Conservation (phyloP, 2,329 filamentous ascomycete species). For the Zymoseptoria tritici region DNA sequence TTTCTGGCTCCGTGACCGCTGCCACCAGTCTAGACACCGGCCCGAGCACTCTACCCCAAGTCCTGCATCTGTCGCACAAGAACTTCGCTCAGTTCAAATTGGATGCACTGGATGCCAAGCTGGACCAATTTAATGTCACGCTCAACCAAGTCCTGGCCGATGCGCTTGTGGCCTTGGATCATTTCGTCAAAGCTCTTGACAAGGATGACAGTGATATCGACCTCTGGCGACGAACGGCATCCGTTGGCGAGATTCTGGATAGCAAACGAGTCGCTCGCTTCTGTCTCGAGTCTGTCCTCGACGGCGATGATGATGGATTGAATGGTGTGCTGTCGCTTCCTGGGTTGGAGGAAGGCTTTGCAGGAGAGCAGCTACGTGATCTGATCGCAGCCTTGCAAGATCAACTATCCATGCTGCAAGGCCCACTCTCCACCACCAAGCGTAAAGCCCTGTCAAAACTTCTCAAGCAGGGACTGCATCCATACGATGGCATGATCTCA, state of each 20-base stretch:
- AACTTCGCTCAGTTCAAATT: constrained; percentile 88
- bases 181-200: constrained; percentile 56
- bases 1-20: constrained; percentile 34
- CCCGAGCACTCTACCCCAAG: constrained; percentile 76
- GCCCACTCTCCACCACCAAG: constrained; percentile 44
- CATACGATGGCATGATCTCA: constrained; percentile 40
- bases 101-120: constrained; percentile 43
- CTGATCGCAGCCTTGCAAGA: constrained; percentile 48
- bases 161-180: constrained; percentile 41
- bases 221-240: constrained; percentile 54
- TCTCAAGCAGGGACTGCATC: constrained; percentile 48
- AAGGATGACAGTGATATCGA: constrained; percentile 59
- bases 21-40: constrained; percentile 57
- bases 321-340: constrained; percentile 49
- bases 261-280: constrained; percentile 54
- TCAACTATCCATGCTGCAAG: constrained; percentile 46
- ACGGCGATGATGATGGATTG: constrained; percentile 52
- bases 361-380: constrained; percentile 43
- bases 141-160: constrained; percentile 26
- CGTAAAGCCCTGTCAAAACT: constrained; percentile 44
- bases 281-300: constrained; percentile 57
- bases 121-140: constrained; percentile 20
- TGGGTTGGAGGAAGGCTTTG: constrained; percentile 50
- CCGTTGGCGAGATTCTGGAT: constrained; percentile 50
- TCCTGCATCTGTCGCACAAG: constrained; percentile 88